phyloP scores from a whole-genome alignment of 73 alveolate species.

The Paramecium sonneborni region DNA sequence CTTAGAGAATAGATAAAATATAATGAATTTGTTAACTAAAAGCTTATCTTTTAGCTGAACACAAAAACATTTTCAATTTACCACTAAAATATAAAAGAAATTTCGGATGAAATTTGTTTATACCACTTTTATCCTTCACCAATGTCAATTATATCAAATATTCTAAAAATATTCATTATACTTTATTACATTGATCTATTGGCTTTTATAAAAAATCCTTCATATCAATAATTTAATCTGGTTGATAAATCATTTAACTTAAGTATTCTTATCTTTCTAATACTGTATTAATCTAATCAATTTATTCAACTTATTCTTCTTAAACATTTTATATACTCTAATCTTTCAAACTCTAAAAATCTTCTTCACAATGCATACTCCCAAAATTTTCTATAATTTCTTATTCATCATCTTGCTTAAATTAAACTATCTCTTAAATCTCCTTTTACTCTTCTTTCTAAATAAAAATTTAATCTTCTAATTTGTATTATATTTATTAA shows the following conservation, averaged over 20 bases:
- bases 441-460: neutral
- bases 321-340: neutral
- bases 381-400: neutral
- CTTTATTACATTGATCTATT: neutral
- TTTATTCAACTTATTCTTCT: neutral
- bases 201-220: neutral
- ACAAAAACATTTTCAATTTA: neutral
- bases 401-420: neutral
- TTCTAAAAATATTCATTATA: neutral
- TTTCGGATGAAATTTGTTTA: neutral
- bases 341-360: neutral
- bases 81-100: neutral
- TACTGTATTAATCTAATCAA: neutral
- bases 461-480: neutral
- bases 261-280: neutral
- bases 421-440: neutral
- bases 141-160: neutral
- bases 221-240: neutral
- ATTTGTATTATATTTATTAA: neutral
- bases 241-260: neutral
- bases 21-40: slow-evolving; percentile 13
- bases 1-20: neutral
- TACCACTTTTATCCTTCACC: neutral
- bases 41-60: slow-evolving; percentile 14
- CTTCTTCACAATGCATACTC: neutral